phyloP scores from a whole-genome alignment of 2,329 filamentous ascomycete genomes.

The Claviceps monticola region DNA sequence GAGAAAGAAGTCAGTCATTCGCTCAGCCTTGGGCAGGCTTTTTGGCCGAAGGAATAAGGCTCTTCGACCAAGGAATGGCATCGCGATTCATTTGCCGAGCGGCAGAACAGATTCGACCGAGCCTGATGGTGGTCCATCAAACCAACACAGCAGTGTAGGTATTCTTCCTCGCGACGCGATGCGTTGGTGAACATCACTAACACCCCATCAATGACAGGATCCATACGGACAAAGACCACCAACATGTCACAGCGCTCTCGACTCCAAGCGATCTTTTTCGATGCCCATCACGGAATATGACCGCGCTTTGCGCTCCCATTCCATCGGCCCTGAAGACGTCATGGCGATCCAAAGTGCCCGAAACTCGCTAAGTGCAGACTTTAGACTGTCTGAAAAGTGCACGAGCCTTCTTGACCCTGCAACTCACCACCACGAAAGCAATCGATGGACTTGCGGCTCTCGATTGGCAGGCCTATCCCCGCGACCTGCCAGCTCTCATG shows the following conservation, averaged over 20 bases:
- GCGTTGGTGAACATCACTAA: not conserved
- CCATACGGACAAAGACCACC: conserved; percentile 25
- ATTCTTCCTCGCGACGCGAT: not conserved
- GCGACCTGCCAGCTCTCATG: conserved; percentile 46
- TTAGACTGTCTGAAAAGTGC: conserved; percentile 16
- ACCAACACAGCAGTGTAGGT: conserved; percentile 37
- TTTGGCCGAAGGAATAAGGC: conserved; percentile 45
- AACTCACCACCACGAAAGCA: conserved; percentile 12
- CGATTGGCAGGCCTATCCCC: conserved; percentile 43
- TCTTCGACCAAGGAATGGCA: conserved; percentile 8
- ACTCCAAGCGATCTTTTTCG: conserved; percentile 42
- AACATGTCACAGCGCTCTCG: conserved; percentile 16
- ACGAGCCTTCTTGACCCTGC: not conserved
- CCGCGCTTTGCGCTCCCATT: conserved; percentile 46
- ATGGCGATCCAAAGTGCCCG: conserved; percentile 38
- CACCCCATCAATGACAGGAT: conserved; percentile 9
- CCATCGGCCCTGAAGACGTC: conserved; percentile 41
- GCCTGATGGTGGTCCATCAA: not conserved
- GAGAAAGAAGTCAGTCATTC: conserved; percentile 44
- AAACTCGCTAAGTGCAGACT: conserved; percentile 37
- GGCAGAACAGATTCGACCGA: not conserved
- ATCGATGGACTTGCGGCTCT: conserved; percentile 18
- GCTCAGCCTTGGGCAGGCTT: conserved; percentile 39
- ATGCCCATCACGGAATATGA: conserved; percentile 47
- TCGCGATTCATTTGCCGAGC: not conserved